Evolutionary conservation across 768 basidiomycete genomes (phyloP).

Genomic region (Kwoniella sp.): DNA sequence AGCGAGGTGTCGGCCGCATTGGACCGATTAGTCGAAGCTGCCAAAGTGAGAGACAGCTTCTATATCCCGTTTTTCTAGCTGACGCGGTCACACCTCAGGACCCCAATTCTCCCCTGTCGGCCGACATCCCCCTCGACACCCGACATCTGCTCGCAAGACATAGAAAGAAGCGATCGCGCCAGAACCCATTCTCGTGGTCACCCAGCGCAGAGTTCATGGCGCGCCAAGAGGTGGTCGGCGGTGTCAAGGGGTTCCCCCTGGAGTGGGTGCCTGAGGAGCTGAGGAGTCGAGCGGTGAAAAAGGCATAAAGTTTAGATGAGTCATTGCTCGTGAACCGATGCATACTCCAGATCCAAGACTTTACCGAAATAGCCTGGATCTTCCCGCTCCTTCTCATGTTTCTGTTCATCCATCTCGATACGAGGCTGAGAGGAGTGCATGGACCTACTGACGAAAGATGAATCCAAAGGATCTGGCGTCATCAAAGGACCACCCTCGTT

Average conservation of each 20-base stretch:
- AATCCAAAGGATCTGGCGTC: too few species aligned
- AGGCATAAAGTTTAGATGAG: conserved; percentile 4
- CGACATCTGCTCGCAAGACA: conserved; percentile 72
- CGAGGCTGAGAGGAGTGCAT: too few species aligned
- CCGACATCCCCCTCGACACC: conserved; percentile 68
- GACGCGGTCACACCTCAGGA: conserved; percentile 19
- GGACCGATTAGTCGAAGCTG: conserved; percentile 69
- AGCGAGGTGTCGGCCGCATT: conserved; percentile 89
- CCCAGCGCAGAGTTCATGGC: conserved; percentile 55
- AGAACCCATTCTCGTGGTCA: conserved; percentile 16
- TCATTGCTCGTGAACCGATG: not conserved
- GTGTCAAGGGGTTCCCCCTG: conserved; percentile 73
- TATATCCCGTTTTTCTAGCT: not conserved
- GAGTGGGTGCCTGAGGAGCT: conserved; percentile 58
- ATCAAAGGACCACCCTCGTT: too few species aligned
- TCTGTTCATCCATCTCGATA: too few species aligned
- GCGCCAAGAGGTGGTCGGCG: conserved; percentile 53
- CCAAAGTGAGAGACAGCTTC: conserved; percentile 63
- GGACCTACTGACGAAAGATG: too few species aligned
- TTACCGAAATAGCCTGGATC: not conserved
- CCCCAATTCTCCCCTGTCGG: conserved; percentile 24
- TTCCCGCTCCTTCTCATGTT: not conserved
- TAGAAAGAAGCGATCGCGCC: conserved; percentile 61
- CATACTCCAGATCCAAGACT: too few species aligned
- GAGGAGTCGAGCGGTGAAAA: conserved; percentile 6